Base-by-base conservation (phyloP, 352 stramenopile genomes). In the Globisporangium carolinianum region DNA sequence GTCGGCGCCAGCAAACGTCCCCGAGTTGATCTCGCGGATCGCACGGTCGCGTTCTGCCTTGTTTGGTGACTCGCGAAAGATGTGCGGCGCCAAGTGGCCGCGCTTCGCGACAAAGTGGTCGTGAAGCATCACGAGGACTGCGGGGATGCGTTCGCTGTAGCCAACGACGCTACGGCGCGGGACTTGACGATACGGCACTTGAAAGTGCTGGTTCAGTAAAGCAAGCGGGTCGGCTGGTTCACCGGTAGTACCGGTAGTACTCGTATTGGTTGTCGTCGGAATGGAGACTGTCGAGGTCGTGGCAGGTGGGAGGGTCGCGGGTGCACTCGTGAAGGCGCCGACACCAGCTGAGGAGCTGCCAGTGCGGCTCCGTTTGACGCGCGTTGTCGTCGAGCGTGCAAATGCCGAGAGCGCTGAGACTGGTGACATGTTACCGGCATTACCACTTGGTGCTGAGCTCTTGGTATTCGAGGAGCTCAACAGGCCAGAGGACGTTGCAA, bases 61-160 rank as follows among this genome's bases (percentile, higher is more conserved):
- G 65, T 76, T 91, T 9, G 88, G 86, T 18, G 86, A 94, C 51
- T 96, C 79, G 9, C 88, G 78, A 65, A 97, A 97, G 51, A 97
- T 94, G 47, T 95, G 82, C 24, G 88, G 82, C 9, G 74, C 59
- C 1, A 82, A 48, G 55, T 78, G 73, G 38, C 88, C 88, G 35
- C 80, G 52, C 55, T 92, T 86, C 7, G 67, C 62, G 18, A 86
- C 47, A 43, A 97, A 91, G 53, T 93, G 72, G 18, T 94, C 76
- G 39, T 88, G 73, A 39, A 97, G 72, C 83, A 97, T 93, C 53
- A 91, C 67, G 9, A 97, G 67, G 54, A 97, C 85, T 4, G 83
- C 84, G 9, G 88, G 88, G 18, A 97, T 76, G 38, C 85, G 69
- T 15, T 94, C 83, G 1, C 79, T 72, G 69, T 95, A 95, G 1